phyloP scores from a whole-genome alignment of 179 eudicot species.

The Nepenthes alata region DNA sequence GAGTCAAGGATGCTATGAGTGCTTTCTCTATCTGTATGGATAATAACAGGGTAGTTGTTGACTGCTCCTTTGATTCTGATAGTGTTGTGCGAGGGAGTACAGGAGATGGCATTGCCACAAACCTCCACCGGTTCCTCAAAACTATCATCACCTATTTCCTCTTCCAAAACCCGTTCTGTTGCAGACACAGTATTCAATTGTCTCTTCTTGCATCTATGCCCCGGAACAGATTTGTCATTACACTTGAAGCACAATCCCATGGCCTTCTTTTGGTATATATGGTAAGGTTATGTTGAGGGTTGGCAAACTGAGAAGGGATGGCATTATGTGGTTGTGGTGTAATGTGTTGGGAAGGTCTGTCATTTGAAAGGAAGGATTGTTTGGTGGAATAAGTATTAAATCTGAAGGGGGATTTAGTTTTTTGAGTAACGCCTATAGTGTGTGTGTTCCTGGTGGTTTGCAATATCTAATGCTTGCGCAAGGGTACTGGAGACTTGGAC shows the following conservation, averaged over 20 bases:
- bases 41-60: neutral
- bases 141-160: neutral
- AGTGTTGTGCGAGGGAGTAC: too few species aligned
- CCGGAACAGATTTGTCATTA: neutral
- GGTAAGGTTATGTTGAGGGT: neutral
- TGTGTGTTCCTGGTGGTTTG: neutral
- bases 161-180: neutral
- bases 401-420: neutral
- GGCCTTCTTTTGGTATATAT: neutral
- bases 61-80: neutral
- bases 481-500: neutral
- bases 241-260: neutral
- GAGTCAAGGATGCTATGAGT: neutral
- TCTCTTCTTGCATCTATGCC: neutral
- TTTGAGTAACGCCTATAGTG: neutral
- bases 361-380: neutral
- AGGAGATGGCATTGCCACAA: too few species aligned
- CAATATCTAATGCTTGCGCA: neutral
- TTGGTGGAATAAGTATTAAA: neutral
- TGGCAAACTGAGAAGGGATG: neutral
- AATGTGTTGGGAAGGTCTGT: neutral
- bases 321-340: neutral
- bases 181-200: neutral
- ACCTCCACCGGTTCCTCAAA: neutral
- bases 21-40: neutral